These are phyloP conservation scores for Ilyonectria mors-panacis DNA, from an alignment of 2,329 filamentous ascomycete genomes.

Conservation along the genomic window DNA sequence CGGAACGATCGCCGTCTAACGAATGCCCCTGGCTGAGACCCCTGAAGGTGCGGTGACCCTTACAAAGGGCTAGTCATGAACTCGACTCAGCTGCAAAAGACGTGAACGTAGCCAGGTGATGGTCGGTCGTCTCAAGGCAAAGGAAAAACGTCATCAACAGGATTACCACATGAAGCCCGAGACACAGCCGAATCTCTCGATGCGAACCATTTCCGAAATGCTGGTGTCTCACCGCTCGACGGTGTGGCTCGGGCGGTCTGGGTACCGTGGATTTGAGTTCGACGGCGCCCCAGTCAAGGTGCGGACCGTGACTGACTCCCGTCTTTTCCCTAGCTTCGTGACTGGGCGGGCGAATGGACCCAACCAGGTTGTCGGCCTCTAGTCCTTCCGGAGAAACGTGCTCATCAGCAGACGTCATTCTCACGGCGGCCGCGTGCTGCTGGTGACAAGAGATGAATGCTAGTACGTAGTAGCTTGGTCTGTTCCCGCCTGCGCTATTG, in stretches of 20 bases:
- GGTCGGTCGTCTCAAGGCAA: not conserved
- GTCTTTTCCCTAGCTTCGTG: constrained; percentile 48
- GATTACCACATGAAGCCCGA: not conserved
- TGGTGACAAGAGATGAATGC: constrained; percentile 17
- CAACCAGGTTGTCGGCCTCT: constrained; percentile 40
- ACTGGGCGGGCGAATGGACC: constrained; percentile 41
- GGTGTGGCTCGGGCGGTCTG: constrained; percentile 29
- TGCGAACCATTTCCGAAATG: constrained; percentile 10
- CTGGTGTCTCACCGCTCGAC: constrained; percentile 39
- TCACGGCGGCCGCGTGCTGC: constrained; percentile 8
- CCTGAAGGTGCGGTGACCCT: not conserved
- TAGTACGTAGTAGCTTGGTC: not conserved
- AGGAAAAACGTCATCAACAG: not conserved
- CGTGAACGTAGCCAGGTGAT: not conserved
- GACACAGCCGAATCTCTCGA: constrained; percentile 8
- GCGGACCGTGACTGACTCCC: constrained; percentile 49
- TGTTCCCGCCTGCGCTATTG: not conserved
- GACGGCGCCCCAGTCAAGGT: constrained; percentile 46
- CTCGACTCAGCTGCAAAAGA: constrained; percentile 3
- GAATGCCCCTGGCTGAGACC: constrained; percentile 1
- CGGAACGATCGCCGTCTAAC: not conserved
- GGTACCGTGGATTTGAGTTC: constrained; percentile 45
- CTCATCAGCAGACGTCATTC: constrained; percentile 35
- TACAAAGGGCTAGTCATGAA: not conserved
- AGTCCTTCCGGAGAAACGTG: constrained; percentile 23